Conservation (phyloP, 495 filamentous ascomycete genomes). For the Pyrenula aspistea region DNA sequence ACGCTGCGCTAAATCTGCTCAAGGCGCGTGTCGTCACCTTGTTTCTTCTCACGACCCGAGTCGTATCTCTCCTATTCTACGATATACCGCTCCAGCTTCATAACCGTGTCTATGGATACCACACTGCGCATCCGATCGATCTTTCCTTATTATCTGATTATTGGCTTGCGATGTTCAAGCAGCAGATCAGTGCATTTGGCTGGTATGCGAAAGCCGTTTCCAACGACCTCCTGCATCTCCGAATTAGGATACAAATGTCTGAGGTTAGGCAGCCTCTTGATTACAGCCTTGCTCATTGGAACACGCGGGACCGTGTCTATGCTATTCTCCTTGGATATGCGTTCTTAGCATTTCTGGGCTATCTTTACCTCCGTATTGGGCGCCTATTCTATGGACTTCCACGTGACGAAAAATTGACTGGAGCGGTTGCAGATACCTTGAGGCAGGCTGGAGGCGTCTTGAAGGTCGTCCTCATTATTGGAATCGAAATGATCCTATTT, state of each 20-base stretch:
- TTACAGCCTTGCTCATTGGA: slow-evolving; percentile 62
- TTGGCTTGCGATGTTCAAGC: neutral
- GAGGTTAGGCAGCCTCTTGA: slow-evolving; percentile 30
- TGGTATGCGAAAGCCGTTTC: neutral
- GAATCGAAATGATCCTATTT: slow-evolving; percentile 97
- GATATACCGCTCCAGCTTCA: neutral
- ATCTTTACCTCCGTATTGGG: slow-evolving; percentile 63
- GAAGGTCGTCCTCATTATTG: slow-evolving; percentile 97
- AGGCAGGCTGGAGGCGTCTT: slow-evolving; percentile 91
- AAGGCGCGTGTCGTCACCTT: slow-evolving; percentile 25
- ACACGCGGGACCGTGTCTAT: slow-evolving; percentile 59
- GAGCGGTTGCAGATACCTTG: slow-evolving; percentile 66
- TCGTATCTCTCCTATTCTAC: neutral
- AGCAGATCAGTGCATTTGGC: neutral
- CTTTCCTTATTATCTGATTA: neutral
- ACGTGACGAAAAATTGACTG: slow-evolving; percentile 61
- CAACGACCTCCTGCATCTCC: slow-evolving; percentile 3
- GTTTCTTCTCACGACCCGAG: neutral
- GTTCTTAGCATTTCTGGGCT: slow-evolving; percentile 58
- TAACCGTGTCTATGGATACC: neutral
- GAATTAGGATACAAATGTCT: slow-evolving; percentile 31
- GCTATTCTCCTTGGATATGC: slow-evolving; percentile 75
- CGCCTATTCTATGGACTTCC: slow-evolving; percentile 51
- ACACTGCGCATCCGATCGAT: neutral
- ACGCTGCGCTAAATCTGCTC: slow-evolving; percentile 40